Conservation (phyloP, 345 rosid genomes). For the Psidium guajava region DNA sequence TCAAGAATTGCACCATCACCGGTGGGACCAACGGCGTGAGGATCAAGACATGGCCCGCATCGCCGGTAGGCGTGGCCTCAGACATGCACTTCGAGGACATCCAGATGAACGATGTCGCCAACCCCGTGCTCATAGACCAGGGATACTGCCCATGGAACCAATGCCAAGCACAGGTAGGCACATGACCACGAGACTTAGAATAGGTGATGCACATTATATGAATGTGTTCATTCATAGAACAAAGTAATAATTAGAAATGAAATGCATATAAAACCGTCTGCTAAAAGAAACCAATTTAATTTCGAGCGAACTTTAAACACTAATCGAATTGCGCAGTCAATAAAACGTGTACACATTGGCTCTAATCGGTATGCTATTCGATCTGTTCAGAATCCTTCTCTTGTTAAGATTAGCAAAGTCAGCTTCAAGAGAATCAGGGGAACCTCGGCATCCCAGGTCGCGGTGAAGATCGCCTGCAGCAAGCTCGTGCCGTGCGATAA, state of each 20-base stretch:
- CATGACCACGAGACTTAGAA: background rate
- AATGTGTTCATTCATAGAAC: background rate
- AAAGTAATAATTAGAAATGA: background rate
- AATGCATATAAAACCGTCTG: background rate
- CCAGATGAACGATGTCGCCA: conserved; percentile 11
- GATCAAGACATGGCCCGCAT: conserved; percentile 50
- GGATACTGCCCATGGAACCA: conserved; percentile 6
- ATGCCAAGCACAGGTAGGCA: conserved; percentile 1
- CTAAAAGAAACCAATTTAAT: background rate
- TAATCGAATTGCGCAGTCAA: no score
- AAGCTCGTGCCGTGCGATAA: conserved; percentile 18
- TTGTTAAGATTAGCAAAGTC: conserved; percentile 17
- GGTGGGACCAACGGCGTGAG: conserved; percentile 30
- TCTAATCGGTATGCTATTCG: background rate
- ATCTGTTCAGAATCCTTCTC: background rate
- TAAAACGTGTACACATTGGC: background rate
- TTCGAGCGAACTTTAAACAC: background rate
- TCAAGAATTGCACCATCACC: conserved; percentile 14
- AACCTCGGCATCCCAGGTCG: conserved; percentile 29
- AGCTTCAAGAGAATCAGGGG: conserved; percentile 40
- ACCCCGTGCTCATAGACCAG: conserved; percentile 33
- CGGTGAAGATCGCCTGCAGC: conserved; percentile 40
- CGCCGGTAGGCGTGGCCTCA: conserved; percentile 6
- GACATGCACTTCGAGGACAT: conserved; percentile 24
- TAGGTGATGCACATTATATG: background rate